Base-by-base conservation (phyloP, 352 stramenopile genomes). In the Phytophthora boehmeriae region DNA sequence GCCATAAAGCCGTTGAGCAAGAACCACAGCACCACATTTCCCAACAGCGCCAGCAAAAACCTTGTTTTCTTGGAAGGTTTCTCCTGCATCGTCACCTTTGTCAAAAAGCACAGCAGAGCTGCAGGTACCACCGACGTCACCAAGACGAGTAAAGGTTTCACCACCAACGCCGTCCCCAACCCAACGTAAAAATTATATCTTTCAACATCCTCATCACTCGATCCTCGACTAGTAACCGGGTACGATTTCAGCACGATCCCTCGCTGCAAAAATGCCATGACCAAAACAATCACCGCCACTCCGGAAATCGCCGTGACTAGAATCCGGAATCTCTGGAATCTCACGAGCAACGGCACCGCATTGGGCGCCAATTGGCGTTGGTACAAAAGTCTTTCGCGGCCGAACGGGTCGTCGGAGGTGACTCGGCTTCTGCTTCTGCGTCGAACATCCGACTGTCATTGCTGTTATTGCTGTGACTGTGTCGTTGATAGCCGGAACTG, bases 1-100 rank as follows among this genome's bases (percentile, higher is more conserved):
- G 75, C 73, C 57, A 79, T 69, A 49, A 90, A 86, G 20, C 80
- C 71, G 53, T 88, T 92, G 32, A 72, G 71, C n/a, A 92, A 64
- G n/a, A 88, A 59, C 70, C 75, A 90, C 8, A 89, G 39, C 34
- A 86, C 48, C n/a, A 73, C 53, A 35, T 76, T 76, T 5, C 64
- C 67, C 19, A 83, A 23, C 13, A 74, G 41, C 4, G 71, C 66
- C 19, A 86, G 30, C 1, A 58, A 43, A 10, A 67, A 50, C 9
- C 72, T 66, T 11, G 63, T 66, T 23, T 53, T 58, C 38, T 48
- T 64, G 11, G 54, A 71, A 17, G 30, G 68, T n/a, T 60, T 68
- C 32, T 82, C 75, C 35, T 69, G 59, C 83, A 92, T 88, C 14
- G 71, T 68, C 39, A 63, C 62, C 35, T 70, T 54, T 8, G 83